Percentiles rank a stretch among this genome's conserved stretches.
These are phyloP conservation scores for Tylopilus vinaceipallidus DNA, from an alignment of 768 basidiomycete genomes.

Conservation along the genomic window DNA sequence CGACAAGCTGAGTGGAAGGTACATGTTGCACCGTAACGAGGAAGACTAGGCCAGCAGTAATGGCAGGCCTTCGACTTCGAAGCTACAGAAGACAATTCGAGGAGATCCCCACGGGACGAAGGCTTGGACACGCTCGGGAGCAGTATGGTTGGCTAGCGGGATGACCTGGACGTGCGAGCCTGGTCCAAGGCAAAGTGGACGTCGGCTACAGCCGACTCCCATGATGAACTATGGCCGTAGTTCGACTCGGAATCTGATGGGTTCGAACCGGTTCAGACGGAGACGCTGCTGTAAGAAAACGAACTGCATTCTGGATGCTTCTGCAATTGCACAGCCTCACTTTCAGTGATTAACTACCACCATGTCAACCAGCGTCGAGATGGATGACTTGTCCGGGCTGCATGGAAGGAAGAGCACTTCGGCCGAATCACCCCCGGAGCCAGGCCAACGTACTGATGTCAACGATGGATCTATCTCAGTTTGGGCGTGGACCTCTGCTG, in stretches of 20 bases:
- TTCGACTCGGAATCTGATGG: background rate
- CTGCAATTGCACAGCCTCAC: slow-evolving; percentile 1
- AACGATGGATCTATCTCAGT: slow-evolving; percentile 29
- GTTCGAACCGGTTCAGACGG: background rate
- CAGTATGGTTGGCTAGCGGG: no score
- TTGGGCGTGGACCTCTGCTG: slow-evolving; percentile 41
- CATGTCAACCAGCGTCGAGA: slow-evolving; percentile 38
- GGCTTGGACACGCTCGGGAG: no score
- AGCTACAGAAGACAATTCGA: no score
- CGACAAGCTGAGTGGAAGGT: slow-evolving; percentile 8
- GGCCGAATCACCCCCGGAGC: slow-evolving; percentile 12
- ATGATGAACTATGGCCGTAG: no score
- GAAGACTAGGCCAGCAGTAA: no score
- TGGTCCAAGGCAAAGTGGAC: no score
- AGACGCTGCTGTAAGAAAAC: no score
- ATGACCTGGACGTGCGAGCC: no score
- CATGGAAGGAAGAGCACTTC: slow-evolving; percentile 2
- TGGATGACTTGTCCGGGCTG: slow-evolving; percentile 36
- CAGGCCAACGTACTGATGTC: slow-evolving; percentile 3
- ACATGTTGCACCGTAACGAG: no score
- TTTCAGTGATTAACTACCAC: background rate
- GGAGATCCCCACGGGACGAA: no score
- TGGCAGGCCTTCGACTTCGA: no score
- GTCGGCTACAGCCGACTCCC: background rate
- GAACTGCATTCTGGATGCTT: no score